Conservation (phyloP, 2,329 filamentous ascomycete species). For the Penicillium sp. region DNA sequence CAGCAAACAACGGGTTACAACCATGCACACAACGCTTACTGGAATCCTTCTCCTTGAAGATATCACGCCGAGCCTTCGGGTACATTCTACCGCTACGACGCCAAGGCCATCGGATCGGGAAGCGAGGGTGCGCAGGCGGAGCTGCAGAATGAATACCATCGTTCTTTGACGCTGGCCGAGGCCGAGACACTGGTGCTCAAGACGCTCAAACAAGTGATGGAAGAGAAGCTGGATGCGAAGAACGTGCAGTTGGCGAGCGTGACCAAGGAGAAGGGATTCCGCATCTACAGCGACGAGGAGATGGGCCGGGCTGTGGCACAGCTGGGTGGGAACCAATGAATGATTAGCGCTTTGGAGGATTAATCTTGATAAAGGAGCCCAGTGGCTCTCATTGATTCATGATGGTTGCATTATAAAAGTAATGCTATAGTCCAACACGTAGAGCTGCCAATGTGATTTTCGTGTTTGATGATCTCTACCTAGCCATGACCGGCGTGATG, state of each 20-base stretch:
- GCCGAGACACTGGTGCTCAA: constrained; percentile 94
- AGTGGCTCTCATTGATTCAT: background rate
- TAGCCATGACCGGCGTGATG: no score
- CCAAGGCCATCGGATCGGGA: constrained; percentile 96
- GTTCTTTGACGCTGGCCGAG: constrained; percentile 87
- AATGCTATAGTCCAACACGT: constrained; percentile 27
- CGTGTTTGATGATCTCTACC: background rate
- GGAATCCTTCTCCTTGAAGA: constrained; percentile 38
- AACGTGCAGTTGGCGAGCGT: constrained; percentile 98
- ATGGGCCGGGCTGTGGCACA: constrained; percentile 91
- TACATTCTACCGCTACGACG: constrained; percentile 98
- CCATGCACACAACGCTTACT: constrained; percentile 3
- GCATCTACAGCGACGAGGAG: constrained; percentile 97
- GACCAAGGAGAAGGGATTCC: constrained; percentile 95
- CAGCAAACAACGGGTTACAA: background rate
- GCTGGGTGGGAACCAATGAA: constrained; percentile 46
- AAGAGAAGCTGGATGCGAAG: constrained; percentile 98
- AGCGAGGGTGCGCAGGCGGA: constrained; percentile 97
- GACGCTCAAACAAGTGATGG: constrained; percentile 99
- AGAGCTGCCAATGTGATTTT: constrained; percentile 5
- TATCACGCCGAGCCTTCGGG: constrained; percentile 98
- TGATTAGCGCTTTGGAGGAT: constrained; percentile 10
- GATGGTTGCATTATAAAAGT: constrained; percentile 27
- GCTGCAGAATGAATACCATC: constrained; percentile 98
- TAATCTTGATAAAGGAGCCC: background rate